Evolutionary conservation across 495 filamentous ascomycete genomes (phyloP).

Genomic region (Evernia prunastri): DNA sequence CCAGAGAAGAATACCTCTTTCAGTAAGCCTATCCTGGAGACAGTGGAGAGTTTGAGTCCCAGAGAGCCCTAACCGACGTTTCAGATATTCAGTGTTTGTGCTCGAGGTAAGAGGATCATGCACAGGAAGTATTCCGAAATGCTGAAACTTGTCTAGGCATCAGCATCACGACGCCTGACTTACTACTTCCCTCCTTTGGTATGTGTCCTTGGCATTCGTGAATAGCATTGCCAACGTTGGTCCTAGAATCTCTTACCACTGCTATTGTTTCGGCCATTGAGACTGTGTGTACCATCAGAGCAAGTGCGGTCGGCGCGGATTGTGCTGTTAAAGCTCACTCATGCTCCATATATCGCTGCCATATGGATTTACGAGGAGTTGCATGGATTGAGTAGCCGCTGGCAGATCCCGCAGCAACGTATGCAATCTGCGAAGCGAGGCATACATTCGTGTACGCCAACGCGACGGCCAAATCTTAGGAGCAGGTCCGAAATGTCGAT

Average conservation of each 20-base stretch:
- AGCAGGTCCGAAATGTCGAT: constrained; percentile 28
- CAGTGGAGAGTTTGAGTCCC: constrained; percentile 17
- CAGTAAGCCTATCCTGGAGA: constrained; percentile 45
- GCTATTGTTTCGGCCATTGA: constrained; percentile 72
- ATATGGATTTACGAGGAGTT: constrained; percentile 54
- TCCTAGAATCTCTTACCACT: constrained; percentile 75
- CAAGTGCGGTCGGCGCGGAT: constrained; percentile 69
- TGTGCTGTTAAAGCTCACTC: constrained; percentile 65
- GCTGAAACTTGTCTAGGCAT: constrained; percentile 39
- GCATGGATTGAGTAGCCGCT: constrained; percentile 24
- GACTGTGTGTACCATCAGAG: constrained; percentile 66
- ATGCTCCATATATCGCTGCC: constrained; percentile 55
- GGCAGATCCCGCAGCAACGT: constrained; percentile 30
- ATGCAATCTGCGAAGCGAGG: constrained; percentile 11
- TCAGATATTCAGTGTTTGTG: constrained; percentile 59
- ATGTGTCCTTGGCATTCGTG: constrained; percentile 25
- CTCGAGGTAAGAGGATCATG: constrained; percentile 44
- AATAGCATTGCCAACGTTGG: background rate
- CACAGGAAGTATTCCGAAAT: background rate
- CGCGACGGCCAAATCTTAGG: background rate
- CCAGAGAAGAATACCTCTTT: constrained; percentile 76
- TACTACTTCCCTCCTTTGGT: constrained; percentile 68
- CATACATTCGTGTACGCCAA: background rate
- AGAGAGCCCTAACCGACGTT: constrained; percentile 18
- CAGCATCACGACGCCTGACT: constrained; percentile 69